These are phyloP conservation scores for Mycena filopes DNA, from an alignment of 768 basidiomycete genomes.

Conservation along the genomic window DNA sequence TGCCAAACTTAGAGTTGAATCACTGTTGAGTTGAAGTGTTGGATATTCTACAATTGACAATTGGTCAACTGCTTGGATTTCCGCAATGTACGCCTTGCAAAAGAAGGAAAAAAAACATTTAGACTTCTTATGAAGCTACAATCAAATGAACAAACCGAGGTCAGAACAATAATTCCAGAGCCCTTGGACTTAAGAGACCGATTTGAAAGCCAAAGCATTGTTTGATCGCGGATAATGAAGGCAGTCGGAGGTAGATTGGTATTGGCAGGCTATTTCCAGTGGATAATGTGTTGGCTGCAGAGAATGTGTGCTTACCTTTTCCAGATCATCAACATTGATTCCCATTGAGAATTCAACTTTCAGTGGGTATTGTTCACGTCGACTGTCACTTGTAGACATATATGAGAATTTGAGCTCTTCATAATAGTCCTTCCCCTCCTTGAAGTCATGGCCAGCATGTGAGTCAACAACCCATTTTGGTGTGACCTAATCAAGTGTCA, in stretches of 20 bases:
- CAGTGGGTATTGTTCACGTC: not conserved
- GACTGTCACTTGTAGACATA: not conserved
- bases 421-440: not conserved
- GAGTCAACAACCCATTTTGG: conserved; percentile 6
- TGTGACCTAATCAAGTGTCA: not conserved
- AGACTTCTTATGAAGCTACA: no score
- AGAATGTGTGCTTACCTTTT: not conserved
- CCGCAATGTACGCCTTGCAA: conserved; percentile 1
- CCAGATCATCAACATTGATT: not conserved
- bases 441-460: not conserved
- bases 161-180: not conserved
- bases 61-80: not conserved
- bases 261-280: no score
- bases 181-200: not conserved
- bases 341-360: conserved; percentile 13
- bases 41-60: not conserved
- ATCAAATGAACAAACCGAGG: not conserved
- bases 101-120: not conserved
- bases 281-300: no score
- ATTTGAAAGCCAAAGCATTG: not conserved
- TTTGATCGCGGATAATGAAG: not conserved
- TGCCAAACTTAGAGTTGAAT: not conserved
- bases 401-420: not conserved
- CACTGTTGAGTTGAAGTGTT: not conserved
- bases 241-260: not conserved